Base-by-base conservation (phyloP, 2,329 filamentous ascomycete species). In the Aspergillus aculeatus region DNA sequence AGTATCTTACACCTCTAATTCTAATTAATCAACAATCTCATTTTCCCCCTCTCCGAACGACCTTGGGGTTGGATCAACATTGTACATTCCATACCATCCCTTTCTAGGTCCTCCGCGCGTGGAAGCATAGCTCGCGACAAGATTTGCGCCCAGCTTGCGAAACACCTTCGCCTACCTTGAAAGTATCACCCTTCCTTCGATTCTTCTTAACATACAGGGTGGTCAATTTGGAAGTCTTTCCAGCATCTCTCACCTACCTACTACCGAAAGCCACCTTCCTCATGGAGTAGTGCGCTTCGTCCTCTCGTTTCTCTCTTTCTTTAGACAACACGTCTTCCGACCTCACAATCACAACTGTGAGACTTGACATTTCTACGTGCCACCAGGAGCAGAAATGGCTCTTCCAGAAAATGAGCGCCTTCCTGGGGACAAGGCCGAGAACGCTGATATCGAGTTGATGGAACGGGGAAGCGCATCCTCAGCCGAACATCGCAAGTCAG, bases 401-500 rank as follows among this genome's bases (percentile, higher is more conserved):
- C 52, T 57, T 31, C 49, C 57, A 44, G 62, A 59, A 41, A 59
- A 60, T 48, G 47, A 56, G 23, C 50, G 50, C 21, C 12, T 56
- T 38, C 32, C 60, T 11, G 44, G 21, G 41, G 61, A 57, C 38
- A 60, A 58, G 31, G 29, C 29, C n/a, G 58, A 57, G 7, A 51
- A 59, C 32, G 50, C 51, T 29, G 52, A 61, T 26, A 31, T 59
- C 19, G 38, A 55, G n/a, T 52, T 49, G 24, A 54, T 52, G 11
- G 54, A 62, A 48, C 48, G 53, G 26, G 35, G 47, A 29, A 38
- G 41, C 24, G 38, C 62, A 14, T 52, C 60, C n/a, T 23, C 53
- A 21, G 50, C 35, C 12, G 62, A 64, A n/a, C 63, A 60, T 24
- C 58, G 63, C 44, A 65, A 68, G 29, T 56, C 62, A 12, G 61